Conservation (phyloP, 768 basidiomycete genomes). For the Boletellus emodensis region DNA sequence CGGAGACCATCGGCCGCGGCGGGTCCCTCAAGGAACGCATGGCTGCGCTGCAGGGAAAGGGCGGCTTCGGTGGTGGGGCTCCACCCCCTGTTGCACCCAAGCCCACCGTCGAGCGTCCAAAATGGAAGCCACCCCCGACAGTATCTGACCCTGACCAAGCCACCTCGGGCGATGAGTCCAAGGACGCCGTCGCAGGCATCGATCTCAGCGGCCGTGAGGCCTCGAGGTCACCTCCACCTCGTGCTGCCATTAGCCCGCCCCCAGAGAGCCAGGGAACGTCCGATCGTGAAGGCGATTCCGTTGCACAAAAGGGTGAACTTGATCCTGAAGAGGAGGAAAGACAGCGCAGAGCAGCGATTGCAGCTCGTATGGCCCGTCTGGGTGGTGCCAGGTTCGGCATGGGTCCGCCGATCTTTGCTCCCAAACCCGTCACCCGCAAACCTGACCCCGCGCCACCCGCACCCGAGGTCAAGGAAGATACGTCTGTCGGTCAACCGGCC, state of each 20-base stretch:
- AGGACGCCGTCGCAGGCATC: slow-evolving; percentile 20
- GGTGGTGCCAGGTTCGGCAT: slow-evolving; percentile 84
- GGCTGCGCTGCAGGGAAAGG: slow-evolving; percentile 86
- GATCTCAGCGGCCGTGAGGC: slow-evolving; percentile 21
- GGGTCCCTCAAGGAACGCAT: slow-evolving; percentile 90
- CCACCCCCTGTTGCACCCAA: slow-evolving; percentile 47
- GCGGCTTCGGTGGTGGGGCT: slow-evolving; percentile 60
- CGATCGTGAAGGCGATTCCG: slow-evolving; percentile 27
- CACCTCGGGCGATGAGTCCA: slow-evolving; percentile 40
- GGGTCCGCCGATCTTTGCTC: slow-evolving; percentile 68
- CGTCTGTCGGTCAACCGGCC: slow-evolving; percentile 2
- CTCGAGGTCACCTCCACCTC: slow-evolving; percentile 36
- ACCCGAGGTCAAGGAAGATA: slow-evolving; percentile 24
- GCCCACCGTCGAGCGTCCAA: slow-evolving; percentile 62
- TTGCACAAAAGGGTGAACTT: slow-evolving; percentile 23
- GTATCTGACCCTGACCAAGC: slow-evolving; percentile 40
- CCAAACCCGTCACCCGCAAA: slow-evolving; percentile 42
- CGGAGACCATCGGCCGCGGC: slow-evolving; percentile 76
- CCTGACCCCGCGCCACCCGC: slow-evolving; percentile 15
- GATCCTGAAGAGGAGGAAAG: slow-evolving; percentile 67
- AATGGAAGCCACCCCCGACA: slow-evolving; percentile 80
- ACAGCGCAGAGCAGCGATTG: slow-evolving; percentile 80
- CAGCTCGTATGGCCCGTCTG: slow-evolving; percentile 89
- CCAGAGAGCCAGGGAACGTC: slow-evolving; percentile 12
- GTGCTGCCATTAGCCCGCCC: slow-evolving; percentile 13